These are phyloP conservation scores for Myxozyma udenii DNA, from an alignment of 805 yeast species.

Conservation along the genomic window DNA sequence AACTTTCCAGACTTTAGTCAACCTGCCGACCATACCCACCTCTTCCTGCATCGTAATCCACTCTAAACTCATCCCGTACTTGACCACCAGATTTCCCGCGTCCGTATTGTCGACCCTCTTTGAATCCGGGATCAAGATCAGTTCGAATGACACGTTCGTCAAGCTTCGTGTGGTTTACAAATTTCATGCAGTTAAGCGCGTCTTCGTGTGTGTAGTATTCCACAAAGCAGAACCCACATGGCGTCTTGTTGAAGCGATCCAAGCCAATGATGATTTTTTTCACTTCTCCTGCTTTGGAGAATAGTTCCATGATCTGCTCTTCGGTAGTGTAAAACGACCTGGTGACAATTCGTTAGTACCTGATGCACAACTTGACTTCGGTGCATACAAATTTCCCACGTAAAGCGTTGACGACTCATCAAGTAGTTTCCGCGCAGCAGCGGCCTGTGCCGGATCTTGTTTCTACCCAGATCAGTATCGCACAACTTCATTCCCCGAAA, in stretches of 20 bases:
- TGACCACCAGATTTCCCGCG: constrained; percentile 93
- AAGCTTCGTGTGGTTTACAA: constrained; percentile 72
- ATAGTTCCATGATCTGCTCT: constrained; percentile 87
- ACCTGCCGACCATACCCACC: constrained; percentile 42
- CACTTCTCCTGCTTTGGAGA: constrained; percentile 70
- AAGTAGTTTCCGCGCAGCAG: constrained; percentile 44
- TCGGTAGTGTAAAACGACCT: constrained; percentile 84
- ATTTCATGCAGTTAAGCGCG: constrained; percentile 79
- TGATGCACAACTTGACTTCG: neutral
- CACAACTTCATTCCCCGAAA: too few species aligned
- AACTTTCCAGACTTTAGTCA: neutral
- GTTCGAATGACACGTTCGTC: constrained; percentile 80
- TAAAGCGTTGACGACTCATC: constrained; percentile 73
- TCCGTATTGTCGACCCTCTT: constrained; percentile 94
- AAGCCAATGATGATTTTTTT: constrained; percentile 88
- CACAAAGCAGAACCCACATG: constrained; percentile 95
- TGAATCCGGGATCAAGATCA: constrained; percentile 94
- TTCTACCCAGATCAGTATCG: too few species aligned
- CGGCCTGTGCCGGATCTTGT: constrained; percentile 3
- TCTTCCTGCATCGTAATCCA: constrained; percentile 46
- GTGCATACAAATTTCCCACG: constrained; percentile 67
- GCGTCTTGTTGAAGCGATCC: constrained; percentile 84
- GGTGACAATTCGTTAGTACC: neutral
- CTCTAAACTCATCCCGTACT: constrained; percentile 62
- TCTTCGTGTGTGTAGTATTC: constrained; percentile 66